These are phyloP conservation scores for Cerrena zonata DNA, from an alignment of 1,284 basidiomycete genomes.

Conservation along the genomic window DNA sequence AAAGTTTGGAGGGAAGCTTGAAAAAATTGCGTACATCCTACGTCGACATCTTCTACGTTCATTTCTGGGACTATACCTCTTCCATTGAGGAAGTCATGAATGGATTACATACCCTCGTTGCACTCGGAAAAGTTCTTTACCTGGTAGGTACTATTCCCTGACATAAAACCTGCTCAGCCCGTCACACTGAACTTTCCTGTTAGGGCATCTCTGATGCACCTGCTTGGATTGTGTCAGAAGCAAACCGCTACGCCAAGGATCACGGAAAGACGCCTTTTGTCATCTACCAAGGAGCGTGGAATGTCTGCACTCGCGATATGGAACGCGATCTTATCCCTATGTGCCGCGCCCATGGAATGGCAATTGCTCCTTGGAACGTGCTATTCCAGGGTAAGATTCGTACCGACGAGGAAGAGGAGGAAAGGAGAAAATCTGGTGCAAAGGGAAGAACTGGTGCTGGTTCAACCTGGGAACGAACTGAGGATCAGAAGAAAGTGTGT, in stretches of 20 bases:
- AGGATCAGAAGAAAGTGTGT: slow-evolving; percentile 8
- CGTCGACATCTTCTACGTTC: slow-evolving; percentile 39
- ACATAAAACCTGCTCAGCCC: slow-evolving; percentile 43
- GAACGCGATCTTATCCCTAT: slow-evolving; percentile 58
- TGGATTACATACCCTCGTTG: slow-evolving; percentile 40
- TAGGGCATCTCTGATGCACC: slow-evolving; percentile 36
- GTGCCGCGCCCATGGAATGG: slow-evolving; percentile 18
- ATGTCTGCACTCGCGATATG: slow-evolving; percentile 39
- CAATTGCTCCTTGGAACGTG: slow-evolving; percentile 22
- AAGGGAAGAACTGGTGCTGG: slow-evolving; percentile 24
- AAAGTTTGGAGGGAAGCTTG: slow-evolving; percentile 32
- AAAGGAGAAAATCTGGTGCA: slow-evolving; percentile 12
- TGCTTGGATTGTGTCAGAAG: slow-evolving; percentile 46
- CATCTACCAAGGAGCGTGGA: slow-evolving; percentile 51
- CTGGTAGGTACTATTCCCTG: slow-evolving; percentile 32
- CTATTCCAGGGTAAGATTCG: slow-evolving; percentile 23
- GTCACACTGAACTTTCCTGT: slow-evolving; percentile 22
- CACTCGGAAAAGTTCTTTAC: slow-evolving; percentile 41
- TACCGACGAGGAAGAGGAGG: slow-evolving; percentile 17
- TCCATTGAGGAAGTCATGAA: slow-evolving; percentile 47
- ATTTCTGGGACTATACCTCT: slow-evolving; percentile 41
- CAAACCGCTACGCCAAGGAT: slow-evolving; percentile 44
- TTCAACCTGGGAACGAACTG: slow-evolving; percentile 12
- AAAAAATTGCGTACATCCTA: slow-evolving; percentile 42
- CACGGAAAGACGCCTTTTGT: slow-evolving; percentile 43